Evolutionary conservation across 495 filamentous ascomycete species (phyloP).

Genomic region (Aspergillus asperescens): DNA sequence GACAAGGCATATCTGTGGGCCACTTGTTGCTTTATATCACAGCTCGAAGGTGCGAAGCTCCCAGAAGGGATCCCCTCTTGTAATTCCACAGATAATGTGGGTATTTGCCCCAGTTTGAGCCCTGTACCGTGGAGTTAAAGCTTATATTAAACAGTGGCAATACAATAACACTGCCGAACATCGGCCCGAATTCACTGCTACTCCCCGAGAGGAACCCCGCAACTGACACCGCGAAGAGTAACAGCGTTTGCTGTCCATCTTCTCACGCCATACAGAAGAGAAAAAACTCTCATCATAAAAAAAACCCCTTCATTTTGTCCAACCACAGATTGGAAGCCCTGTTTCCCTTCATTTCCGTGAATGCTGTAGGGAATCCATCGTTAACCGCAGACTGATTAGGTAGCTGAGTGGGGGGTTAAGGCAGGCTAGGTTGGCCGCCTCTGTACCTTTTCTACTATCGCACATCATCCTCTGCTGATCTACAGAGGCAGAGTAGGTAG

Average conservation of each 20-base stretch:
- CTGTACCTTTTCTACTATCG: no score
- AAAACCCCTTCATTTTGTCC: no score
- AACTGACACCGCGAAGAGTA: background rate
- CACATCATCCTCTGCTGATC: no score
- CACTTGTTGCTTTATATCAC: background rate
- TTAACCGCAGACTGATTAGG: no score
- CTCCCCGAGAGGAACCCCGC: slow-evolving; percentile 6
- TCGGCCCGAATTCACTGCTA: slow-evolving; percentile 5
- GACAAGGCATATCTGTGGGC: background rate
- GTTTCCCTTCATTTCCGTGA: no score
- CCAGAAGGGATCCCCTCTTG: background rate
- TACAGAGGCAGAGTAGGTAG: no score
- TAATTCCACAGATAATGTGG: slow-evolving; percentile 1
- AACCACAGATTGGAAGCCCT: no score
- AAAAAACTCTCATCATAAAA: no score
- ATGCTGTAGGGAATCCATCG: no score
- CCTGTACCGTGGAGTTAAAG: background rate
- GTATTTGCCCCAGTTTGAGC: background rate
- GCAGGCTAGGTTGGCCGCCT: no score
- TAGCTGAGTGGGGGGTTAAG: no score
- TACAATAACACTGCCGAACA: background rate
- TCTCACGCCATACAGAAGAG: no score
- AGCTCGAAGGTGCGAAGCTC: background rate
- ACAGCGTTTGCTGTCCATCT: background rate
- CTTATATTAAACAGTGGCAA: background rate